Evolutionary conservation across 768 basidiomycete genomes (phyloP).

Genomic region (Leccinum obscurum): DNA sequence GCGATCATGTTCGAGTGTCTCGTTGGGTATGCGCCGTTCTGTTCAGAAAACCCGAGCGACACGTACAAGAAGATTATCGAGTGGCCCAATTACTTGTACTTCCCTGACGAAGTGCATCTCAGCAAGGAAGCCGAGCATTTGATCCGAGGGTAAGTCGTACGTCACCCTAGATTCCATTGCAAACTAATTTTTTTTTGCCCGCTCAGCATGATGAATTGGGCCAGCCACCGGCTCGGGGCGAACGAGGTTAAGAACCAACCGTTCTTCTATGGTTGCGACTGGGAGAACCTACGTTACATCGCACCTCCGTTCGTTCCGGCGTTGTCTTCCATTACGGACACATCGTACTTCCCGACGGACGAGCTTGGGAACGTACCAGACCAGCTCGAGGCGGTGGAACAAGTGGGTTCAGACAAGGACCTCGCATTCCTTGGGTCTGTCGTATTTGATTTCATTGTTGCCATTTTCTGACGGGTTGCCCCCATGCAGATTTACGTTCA

Average conservation of each 20-base stretch:
- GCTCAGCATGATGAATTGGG: conserved; percentile 81
- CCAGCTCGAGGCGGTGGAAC: conserved; percentile 59
- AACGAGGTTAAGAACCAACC: conserved; percentile 91
- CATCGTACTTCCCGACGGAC: conserved; percentile 95
- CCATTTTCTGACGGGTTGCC: conserved; percentile 1
- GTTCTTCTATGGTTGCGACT: conserved; percentile 96
- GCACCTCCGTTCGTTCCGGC: conserved; percentile 96
- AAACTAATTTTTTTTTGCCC: conserved; percentile 4
- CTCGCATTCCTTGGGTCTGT: conserved; percentile 66
- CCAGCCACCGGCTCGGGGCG: conserved; percentile 69
- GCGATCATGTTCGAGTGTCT: conserved; percentile 99
- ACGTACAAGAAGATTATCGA: conserved; percentile 99
- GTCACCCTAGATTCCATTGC: neutral
- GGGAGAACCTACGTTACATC: conserved; percentile 87
- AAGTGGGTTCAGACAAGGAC: conserved; percentile 65
- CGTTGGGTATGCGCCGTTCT: conserved; percentile 97
- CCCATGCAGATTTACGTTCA: conserved; percentile 74
- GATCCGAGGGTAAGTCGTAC: conserved; percentile 65
- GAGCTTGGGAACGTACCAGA: conserved; percentile 75
- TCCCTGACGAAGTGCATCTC: conserved; percentile 95
- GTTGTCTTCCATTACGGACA: conserved; percentile 89
- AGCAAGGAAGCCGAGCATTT: conserved; percentile 91
- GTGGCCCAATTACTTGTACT: conserved; percentile 87
- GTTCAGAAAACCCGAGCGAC: conserved; percentile 94
- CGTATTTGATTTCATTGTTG: neutral